phyloP scores from a whole-genome alignment of 192 early-diverging fungal species.

The Coemansia javaensis region DNA sequence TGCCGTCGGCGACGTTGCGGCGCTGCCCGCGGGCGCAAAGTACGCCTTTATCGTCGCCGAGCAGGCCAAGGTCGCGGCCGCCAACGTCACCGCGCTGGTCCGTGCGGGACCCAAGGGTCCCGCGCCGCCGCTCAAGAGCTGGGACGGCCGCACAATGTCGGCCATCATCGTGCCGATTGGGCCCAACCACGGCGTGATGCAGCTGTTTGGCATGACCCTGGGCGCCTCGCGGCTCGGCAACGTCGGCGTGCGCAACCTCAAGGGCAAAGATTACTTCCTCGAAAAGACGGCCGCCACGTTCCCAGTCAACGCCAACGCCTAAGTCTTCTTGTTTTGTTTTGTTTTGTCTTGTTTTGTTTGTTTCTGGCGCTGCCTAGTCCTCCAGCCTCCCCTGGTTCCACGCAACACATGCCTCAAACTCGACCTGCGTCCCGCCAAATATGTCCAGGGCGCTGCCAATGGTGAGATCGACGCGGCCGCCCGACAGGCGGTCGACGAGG shows the following conservation, averaged over 20 bases:
- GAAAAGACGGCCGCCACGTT: conserved; percentile 6
- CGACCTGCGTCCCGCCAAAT: conserved; percentile 85
- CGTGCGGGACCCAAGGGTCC: neutral
- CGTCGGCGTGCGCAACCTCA: conserved; percentile 17
- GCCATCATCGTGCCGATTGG: conserved; percentile 43
- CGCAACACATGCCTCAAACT: conserved; percentile 71
- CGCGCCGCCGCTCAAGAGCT: conserved; percentile 6
- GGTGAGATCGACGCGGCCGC: conserved; percentile 86
- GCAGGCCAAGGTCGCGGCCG: conserved; percentile 15
- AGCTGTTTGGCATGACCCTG: conserved; percentile 27
- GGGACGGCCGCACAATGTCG: conserved; percentile 16
- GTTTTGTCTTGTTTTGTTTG: too few relatives aligned
- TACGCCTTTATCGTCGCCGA: conserved; percentile 19
- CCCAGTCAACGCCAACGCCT: conserved; percentile 3
- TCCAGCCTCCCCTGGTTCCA: too few relatives aligned
- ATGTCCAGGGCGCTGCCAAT: conserved; percentile 96
- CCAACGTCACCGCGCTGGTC: conserved; percentile 27
- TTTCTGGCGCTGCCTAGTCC: too few relatives aligned
- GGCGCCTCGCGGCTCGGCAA: conserved; percentile 35
- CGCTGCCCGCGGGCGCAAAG: conserved; percentile 30
- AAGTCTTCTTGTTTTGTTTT: too few relatives aligned
- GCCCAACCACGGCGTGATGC: conserved; percentile 27
- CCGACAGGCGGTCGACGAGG: conserved; percentile 72
- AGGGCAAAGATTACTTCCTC: conserved; percentile 40
- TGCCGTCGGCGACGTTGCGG: conserved; percentile 52